Evolutionary conservation across 495 filamentous ascomycete genomes (phyloP).

Genomic region (Aspergillus hancockii): DNA sequence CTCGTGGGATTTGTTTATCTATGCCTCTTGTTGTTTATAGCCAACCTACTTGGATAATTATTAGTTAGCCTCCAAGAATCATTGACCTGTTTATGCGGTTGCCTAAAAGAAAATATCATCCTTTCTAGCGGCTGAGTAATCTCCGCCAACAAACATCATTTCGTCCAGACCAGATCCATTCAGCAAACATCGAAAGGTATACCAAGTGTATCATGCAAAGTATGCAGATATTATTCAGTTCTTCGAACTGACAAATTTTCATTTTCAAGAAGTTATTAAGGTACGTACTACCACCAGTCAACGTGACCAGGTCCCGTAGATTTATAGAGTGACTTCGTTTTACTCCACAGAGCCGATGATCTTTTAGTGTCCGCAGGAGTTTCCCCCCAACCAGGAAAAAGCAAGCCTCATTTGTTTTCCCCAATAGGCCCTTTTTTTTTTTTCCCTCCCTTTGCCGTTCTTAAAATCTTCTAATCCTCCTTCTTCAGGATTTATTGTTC

Average conservation of each 20-base stretch:
- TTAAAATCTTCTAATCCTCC: background rate
- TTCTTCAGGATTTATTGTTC: constrained; percentile 2
- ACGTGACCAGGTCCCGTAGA: background rate
- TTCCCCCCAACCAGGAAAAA: constrained; percentile 8
- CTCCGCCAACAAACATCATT: background rate
- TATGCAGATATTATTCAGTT: background rate
- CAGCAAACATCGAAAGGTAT: too few relatives aligned
- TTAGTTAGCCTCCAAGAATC: too few relatives aligned
- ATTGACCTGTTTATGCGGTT: background rate
- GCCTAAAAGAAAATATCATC: background rate
- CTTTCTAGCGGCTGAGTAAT: constrained; percentile 1
- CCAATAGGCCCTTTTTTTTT: constrained; percentile 5
- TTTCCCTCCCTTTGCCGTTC: constrained; percentile 1
- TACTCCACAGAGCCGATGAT: background rate
- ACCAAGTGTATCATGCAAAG: too few relatives aligned
- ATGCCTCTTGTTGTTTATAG: background rate
- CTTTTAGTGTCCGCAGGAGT: constrained; percentile 10
- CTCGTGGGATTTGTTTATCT: background rate
- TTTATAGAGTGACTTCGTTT: background rate
- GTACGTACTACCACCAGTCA: background rate
- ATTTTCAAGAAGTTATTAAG: too few relatives aligned
- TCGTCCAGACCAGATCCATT: background rate
- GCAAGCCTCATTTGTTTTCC: background rate
- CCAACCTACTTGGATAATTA: background rate
- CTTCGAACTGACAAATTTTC: background rate